Percentiles rank a stretch among this genome's conserved stretches.
phyloP scores from a whole-genome alignment of 345 rosid genomes.

The Pistacia integerrima region DNA sequence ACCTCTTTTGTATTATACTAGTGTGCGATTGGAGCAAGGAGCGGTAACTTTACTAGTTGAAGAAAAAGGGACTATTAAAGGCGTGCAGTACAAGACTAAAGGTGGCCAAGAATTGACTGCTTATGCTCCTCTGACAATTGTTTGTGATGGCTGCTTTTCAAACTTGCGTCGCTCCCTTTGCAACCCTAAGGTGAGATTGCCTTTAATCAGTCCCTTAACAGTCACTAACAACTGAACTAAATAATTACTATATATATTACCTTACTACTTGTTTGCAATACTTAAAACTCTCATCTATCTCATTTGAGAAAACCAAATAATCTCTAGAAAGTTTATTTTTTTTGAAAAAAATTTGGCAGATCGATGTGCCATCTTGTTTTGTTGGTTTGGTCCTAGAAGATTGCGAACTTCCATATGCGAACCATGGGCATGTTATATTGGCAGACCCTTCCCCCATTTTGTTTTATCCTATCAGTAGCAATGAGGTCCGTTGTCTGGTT shows the following conservation, averaged over 20 bases:
- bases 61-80: constrained; percentile 24
- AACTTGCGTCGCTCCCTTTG: constrained; percentile 27
- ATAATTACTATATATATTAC: not conserved
- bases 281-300: not conserved
- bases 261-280: not conserved
- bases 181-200: constrained; percentile 16
- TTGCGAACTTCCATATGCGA: constrained; percentile 57
- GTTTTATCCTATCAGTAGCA: constrained; percentile 58
- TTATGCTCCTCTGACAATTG: constrained; percentile 22
- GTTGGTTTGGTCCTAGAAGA: constrained; percentile 66
- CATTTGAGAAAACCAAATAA: not conserved
- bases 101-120: constrained; percentile 17
- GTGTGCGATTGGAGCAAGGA: constrained; percentile 25
- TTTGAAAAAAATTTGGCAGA: constrained; percentile 30
- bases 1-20: not conserved
- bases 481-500: constrained; percentile 58
- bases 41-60: constrained; percentile 22
- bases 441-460: constrained; percentile 62
- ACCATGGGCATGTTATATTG: constrained; percentile 57
- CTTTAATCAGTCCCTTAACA: not conserved
- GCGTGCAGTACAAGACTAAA: constrained; percentile 25
- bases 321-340: not conserved
- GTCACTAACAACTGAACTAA: not conserved
- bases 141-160: constrained; percentile 26
- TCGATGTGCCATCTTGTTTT: constrained; percentile 64